Conservation (phyloP, 2,329 filamentous ascomycete species). For the Botrytis tulipae region DNA sequence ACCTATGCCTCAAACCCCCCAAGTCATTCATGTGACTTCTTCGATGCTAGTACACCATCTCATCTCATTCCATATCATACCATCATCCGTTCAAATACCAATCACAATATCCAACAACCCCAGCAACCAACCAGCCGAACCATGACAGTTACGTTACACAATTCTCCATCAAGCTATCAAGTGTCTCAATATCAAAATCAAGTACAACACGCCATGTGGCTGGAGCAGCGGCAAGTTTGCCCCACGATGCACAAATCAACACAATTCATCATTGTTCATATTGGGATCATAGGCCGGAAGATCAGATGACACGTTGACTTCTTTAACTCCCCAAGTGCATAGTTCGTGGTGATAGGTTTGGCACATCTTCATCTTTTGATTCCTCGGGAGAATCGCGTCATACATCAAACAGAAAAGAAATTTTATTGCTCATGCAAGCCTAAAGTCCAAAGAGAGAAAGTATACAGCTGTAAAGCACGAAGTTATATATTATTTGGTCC, state of each 20-base stretch:
- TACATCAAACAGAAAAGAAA: not conserved
- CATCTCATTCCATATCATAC: not conserved
- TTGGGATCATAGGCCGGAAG: not conserved
- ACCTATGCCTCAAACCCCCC: not conserved
- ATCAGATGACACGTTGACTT: not conserved
- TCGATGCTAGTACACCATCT: not conserved
- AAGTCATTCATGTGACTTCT: not conserved
- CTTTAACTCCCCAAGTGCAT: not conserved
- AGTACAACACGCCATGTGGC: not conserved
- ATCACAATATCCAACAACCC: not conserved
- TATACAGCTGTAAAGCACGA: not conserved
- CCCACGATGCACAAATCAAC: not conserved
- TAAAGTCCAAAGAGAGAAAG: not conserved
- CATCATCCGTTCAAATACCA: not conserved
- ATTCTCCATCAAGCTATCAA: not conserved
- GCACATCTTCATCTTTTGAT: not conserved
- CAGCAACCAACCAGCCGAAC: not conserved
- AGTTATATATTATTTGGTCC: not conserved
- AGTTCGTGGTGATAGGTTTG: not conserved
- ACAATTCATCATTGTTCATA: not conserved
- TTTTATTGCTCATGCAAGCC: not conserved
- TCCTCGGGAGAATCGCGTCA: not conserved
- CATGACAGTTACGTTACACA: not conserved
- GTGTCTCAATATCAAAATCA: not conserved
- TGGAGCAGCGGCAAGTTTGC: not conserved